Evolutionary conservation across 2,329 filamentous ascomycete species (phyloP), one percentile per base, ranked within the genome.

Genomic region (Scedosporium aurantiacum): DNA sequence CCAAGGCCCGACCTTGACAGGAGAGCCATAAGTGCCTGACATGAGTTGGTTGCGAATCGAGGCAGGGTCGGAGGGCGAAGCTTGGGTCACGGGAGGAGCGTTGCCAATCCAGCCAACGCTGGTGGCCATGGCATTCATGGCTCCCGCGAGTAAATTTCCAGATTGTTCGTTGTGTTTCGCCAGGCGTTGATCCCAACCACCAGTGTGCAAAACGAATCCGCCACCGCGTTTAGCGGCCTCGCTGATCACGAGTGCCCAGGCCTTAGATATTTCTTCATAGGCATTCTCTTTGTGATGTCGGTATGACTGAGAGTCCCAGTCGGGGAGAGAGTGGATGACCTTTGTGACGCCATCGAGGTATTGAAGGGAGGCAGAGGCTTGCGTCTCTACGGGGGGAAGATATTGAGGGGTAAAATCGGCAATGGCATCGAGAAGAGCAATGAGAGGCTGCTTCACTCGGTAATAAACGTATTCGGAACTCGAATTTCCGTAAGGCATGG

Each of bases 381-480:
- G 92, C 2, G 83, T 79, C 76, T 99, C 94, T 69, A 89, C 88
- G 0, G 94, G 94, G 12, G 94, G 94, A 2, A 99, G 84, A 69
- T 96, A 99, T 72, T 97, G 91, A 3, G 91, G 91, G 0, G 92
- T 97, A 71, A 95, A 99, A 70, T 99, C 94, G 71, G 88, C 87
- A 54, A 99, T 81, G 52, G 94, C 91, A 63, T 97, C 91, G 63
- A 97, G 84, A 25, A 99, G 82, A 62, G 90, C 86, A 27, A 85
- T 78, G 18, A 97, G 80, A 43, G 88, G 84, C 65, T 92, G 88
- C 67, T 88, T 90, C 61, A 97, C 90, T 67, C 94, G 86, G 71
- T 97, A 95, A 73, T 97, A 99, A 58, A 91, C 88, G 75, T 97
- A 97, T 72, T 97, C 93, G 50, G 91, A 91, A 63, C 86, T 90